These are phyloP conservation scores for Dothistroma septosporum DNA, from an alignment of 2,329 filamentous ascomycete genomes.

Conservation along the genomic window DNA sequence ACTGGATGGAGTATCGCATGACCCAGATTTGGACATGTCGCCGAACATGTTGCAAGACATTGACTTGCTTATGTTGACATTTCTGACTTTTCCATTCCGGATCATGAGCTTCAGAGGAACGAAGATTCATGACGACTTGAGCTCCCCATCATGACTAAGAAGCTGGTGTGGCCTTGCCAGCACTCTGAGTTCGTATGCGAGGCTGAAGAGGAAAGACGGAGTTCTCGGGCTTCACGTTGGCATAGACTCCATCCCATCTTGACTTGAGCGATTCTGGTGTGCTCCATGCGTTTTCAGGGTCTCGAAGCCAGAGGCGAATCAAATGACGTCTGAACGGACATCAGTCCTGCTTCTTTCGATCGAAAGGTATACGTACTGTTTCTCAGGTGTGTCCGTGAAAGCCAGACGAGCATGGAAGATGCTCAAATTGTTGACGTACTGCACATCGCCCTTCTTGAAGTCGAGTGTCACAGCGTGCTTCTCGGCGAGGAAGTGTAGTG, in stretches of 20 bases:
- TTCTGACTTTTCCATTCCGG: too few species aligned
- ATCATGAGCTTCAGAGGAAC: too few species aligned
- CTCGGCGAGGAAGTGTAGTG: slow-evolving; percentile 44
- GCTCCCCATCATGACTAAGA: neutral
- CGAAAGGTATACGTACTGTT: slow-evolving; percentile 35
- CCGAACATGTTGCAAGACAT: too few species aligned
- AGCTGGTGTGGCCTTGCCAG: slow-evolving; percentile 3
- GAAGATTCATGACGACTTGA: too few species aligned
- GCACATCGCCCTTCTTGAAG: slow-evolving; percentile 44
- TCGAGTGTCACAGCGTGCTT: slow-evolving; percentile 37
- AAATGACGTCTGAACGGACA: slow-evolving; percentile 38
- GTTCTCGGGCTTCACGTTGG: slow-evolving; percentile 49
- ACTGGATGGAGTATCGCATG: too few species aligned
- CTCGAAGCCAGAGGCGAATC: slow-evolving; percentile 46
- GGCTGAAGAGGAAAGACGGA: slow-evolving; percentile 57
- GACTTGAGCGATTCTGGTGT: slow-evolving; percentile 39
- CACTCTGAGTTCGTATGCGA: slow-evolving; percentile 38
- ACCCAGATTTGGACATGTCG: too few species aligned
- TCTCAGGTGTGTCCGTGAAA: slow-evolving; percentile 40
- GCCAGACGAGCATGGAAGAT: slow-evolving; percentile 50
- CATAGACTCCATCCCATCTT: slow-evolving; percentile 54
- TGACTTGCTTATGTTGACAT: too few species aligned
- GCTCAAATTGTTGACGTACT: slow-evolving; percentile 52
- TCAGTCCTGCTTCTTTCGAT: neutral
- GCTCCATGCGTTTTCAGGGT: slow-evolving; percentile 46